Conservation (phyloP, 805 yeast species). For the Zygosaccharomyces gambellarensis region DNA sequence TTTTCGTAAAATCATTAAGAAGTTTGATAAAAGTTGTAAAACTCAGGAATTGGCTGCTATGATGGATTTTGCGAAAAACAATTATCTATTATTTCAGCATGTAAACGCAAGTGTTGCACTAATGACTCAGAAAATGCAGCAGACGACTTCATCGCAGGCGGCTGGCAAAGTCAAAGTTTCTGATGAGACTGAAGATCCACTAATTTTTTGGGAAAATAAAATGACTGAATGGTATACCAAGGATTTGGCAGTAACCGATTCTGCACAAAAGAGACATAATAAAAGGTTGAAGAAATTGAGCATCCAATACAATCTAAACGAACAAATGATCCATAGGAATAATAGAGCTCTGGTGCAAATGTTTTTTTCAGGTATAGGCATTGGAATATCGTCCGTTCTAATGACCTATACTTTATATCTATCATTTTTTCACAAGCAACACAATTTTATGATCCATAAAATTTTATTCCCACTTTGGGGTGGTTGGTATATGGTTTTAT, state of each 20-base stretch:
- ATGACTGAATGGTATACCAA: constrained; percentile 40
- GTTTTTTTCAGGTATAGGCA: constrained; percentile 58
- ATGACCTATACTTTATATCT: constrained; percentile 52
- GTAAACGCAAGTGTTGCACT: constrained; percentile 23
- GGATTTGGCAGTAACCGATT: constrained; percentile 24
- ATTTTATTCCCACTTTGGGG: constrained; percentile 85
- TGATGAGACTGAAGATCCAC: constrained; percentile 27
- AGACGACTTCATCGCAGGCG: constrained; percentile 14
- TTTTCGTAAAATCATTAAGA: constrained; percentile 81
- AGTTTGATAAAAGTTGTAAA: constrained; percentile 63
- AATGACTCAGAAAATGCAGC: constrained; percentile 26
- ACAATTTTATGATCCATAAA: constrained; percentile 28
- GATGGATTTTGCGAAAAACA: constrained; percentile 25
- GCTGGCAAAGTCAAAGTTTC: constrained; percentile 12
- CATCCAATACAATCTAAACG: constrained; percentile 29
- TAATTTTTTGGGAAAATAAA: constrained; percentile 29
- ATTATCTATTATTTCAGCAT: constrained; percentile 28
- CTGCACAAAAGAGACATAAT: constrained; percentile 28
- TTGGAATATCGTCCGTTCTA: constrained; percentile 71
- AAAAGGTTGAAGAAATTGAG: constrained; percentile 28
- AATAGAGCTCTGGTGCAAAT: constrained; percentile 37
- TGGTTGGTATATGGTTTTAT: constrained; percentile 65
- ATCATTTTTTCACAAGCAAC: constrained; percentile 46
- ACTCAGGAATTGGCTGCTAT: constrained; percentile 26
- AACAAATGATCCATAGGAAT: constrained; percentile 33